Conservation (phyloP, 306 rosid genomes). For the peach (Prunus persica) region Prunus_persica_NCBIv2 NC_034010.1:25677001-25677500, state of each 20-base stretch:
- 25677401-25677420: no score
- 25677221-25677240: slow-evolving; percentile 9
- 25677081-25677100: slow-evolving; percentile 4
- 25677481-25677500: no score
- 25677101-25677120: background rate
- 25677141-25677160: slow-evolving; percentile 5
- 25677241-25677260: slow-evolving; percentile 1
- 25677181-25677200: slow-evolving; percentile 13
- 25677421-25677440: no score
- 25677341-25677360: slow-evolving; percentile 12
- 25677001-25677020: background rate
- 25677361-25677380: slow-evolving; percentile 19
- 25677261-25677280: background rate
- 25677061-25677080: background rate
- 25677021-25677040: background rate
- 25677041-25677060: background rate
- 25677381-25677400: background rate
- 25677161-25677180: slow-evolving; percentile 10
- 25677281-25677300: background rate
- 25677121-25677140: slow-evolving; percentile 10
- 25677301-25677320: background rate
- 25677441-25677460: no score
- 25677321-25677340: slow-evolving; percentile 16
- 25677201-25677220: background rate
- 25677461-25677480: no score